Evolutionary conservation across 179 eudicot species (phyloP).

Genomic region (Actinidia arguta): DNA sequence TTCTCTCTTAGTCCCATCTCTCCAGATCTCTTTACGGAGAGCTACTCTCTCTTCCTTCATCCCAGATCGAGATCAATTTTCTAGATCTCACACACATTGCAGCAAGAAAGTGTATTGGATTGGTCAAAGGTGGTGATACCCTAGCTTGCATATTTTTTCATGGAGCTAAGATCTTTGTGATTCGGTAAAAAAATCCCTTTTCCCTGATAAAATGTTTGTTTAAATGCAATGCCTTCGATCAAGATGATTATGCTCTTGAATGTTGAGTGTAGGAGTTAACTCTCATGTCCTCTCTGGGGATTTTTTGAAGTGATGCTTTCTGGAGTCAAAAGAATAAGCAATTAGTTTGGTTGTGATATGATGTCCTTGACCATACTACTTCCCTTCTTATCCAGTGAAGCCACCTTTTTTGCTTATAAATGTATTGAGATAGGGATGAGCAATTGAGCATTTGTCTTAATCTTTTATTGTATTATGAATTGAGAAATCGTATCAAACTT

Average conservation of each 20-base stretch:
- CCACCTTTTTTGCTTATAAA: not conserved
- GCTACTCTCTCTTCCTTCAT: too few relatives aligned
- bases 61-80: too few relatives aligned
- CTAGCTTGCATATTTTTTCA: not conserved
- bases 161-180: not conserved
- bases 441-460: not conserved
- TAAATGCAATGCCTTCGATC: not conserved
- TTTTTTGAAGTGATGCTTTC: not conserved
- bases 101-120: slow-evolving; percentile 2
- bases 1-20: too few relatives aligned
- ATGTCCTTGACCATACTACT: not conserved
- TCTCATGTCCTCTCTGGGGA: not conserved
- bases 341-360: not conserved
- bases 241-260: not conserved
- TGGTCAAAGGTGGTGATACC: not conserved
- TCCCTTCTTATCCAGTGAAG: not conserved
- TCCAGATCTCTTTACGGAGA: too few relatives aligned
- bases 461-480: not conserved
- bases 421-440: not conserved
- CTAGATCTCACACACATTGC: too few relatives aligned
- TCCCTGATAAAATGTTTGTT: not conserved
- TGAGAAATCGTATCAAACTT: not conserved
- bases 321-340: not conserved
- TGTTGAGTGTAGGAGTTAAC: not conserved
- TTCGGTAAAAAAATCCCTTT: not conserved